Base-by-base conservation (phyloP, 345 rosid genomes). In the Eucalyptus victrix region DNA sequence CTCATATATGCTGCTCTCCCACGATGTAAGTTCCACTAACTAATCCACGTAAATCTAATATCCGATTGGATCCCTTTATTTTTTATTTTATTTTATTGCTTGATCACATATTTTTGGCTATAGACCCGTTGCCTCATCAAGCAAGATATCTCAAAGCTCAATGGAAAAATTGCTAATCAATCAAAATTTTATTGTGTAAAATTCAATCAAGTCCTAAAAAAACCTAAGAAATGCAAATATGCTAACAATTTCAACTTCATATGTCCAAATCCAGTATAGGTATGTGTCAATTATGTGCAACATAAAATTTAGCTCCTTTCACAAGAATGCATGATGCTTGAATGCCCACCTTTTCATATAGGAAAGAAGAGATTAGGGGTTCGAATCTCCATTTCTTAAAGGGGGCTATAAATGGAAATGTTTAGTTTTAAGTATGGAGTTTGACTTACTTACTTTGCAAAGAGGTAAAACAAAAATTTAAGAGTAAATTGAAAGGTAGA, bases 21-120 rank as follows among this genome's bases (percentile, higher is more conserved):
- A 24, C 1, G 3, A 5, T 0, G 0, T 10, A 56, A 56, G 62
- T 2, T 56, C 1, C 62, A 56, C 13, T 56, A 1, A 9, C 30
- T 1, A 1, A 56, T 56, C 62, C 30, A 56, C 3, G 14, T 56
- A 65, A 65, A 28, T 65, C 10, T 0, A 1, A 4, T 62, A 28
- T 62, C 37, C 9, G 1, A 65, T 65, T n/a, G 32, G 37, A 65
- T 65, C 3, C 3, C 34, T 60, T 65, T 6, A 7, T 65, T 14
- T 3, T 28, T 17, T 50, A 6, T 5, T 60, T 60, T 60, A 6
- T 30, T 30, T 1, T 30, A 65, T 30, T n/a, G 37, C 72, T 65
- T 30, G 32, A 60, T 60, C n/a, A 28, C 32, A 28, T 60, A 12
- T 60, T 0, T 65, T 65, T 62, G 6, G 17, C 37, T 65, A 7